Conservation (phyloP, 2,329 filamentous ascomycete species). For the Botrytis hyacinthi region DNA sequence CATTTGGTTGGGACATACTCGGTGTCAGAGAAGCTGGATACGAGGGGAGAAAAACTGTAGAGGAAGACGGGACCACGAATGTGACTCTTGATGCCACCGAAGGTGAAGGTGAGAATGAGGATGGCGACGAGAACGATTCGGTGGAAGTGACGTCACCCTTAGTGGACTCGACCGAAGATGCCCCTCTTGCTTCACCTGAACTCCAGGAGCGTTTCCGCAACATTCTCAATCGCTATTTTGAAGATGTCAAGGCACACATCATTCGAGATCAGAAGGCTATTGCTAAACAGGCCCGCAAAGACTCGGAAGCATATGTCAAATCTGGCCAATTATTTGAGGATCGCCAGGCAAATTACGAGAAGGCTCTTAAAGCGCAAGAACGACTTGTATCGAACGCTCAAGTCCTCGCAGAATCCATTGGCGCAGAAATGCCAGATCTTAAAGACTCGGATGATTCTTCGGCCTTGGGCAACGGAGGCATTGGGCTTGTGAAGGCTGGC, state of each 20-base stretch:
- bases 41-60: conserved; percentile 79
- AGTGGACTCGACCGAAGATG: conserved; percentile 55
- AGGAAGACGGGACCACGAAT: conserved; percentile 72
- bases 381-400: conserved; percentile 88
- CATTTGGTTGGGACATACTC: conserved; percentile 92
- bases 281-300: conserved; percentile 81
- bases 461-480: conserved; percentile 67
- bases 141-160: conserved; percentile 49
- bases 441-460: conserved; percentile 76
- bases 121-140: conserved; percentile 40
- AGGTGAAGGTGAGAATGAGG: conserved; percentile 44
- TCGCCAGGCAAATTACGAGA: conserved; percentile 92
- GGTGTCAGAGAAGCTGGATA: conserved; percentile 70
- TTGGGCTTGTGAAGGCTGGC: conserved; percentile 89
- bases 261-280: conserved; percentile 90
- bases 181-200: conserved; percentile 72
- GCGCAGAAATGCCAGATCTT: conserved; percentile 89
- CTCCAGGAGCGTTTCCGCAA: conserved; percentile 83
- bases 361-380: conserved; percentile 87
- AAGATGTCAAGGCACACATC: conserved; percentile 87
- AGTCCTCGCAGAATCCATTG: conserved; percentile 81
- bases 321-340: conserved; percentile 98
- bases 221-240: conserved; percentile 82
- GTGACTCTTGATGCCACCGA: conserved; percentile 45
- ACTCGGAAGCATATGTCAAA: conserved; percentile 97